Percentiles rank a stretch among this genome's conserved stretches.
These are phyloP conservation scores for Oryza longistaminata DNA, from an alignment of 176 grass and related monocot genomes.

Conservation along the genomic window DNA sequence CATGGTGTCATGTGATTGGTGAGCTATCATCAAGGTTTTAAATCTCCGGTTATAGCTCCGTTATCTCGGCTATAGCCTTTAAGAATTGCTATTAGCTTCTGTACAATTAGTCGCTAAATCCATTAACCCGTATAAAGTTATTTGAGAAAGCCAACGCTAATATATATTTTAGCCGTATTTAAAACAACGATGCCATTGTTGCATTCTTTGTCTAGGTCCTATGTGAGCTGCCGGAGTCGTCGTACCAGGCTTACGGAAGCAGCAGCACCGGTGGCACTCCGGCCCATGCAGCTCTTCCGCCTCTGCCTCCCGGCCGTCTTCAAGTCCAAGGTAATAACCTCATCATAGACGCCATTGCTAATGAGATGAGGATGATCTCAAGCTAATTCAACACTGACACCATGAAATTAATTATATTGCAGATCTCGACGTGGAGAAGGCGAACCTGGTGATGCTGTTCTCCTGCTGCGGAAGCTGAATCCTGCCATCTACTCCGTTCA, in stretches of 20 bases:
- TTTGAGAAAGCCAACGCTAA: too few species aligned
- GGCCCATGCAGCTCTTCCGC: conserved; percentile 96
- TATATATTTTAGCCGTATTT: too few species aligned
- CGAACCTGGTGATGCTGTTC: conserved; percentile 90
- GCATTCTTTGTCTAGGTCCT: conserved; percentile 49
- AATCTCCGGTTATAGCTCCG: too few species aligned
- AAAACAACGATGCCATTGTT: not conserved
- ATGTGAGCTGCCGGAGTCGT: conserved; percentile 93
- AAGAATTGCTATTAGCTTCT: too few species aligned
- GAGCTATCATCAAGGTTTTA: too few species aligned
- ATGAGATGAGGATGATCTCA: too few species aligned
- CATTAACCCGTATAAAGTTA: too few species aligned
- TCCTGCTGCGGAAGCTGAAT: conserved; percentile 88
- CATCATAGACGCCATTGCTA: not conserved
- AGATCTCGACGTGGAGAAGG: conserved; percentile 95
- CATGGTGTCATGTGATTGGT: too few species aligned
- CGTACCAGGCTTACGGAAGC: conserved; percentile 88
- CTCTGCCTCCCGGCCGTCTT: conserved; percentile 83
- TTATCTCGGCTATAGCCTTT: too few species aligned
- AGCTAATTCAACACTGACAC: too few species aligned
- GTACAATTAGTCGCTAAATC: too few species aligned
- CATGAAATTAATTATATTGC: too few species aligned
- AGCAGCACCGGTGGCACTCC: conserved; percentile 99
- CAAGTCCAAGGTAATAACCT: conserved; percentile 60
- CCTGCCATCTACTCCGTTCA: conserved; percentile 99